A percentile compares a stretch with the other conserved stretches of the same genome.
These are phyloP conservation scores for Leccinum truebloodii DNA, from an alignment of 768 basidiomycete genomes.

Conservation along the genomic window DNA sequence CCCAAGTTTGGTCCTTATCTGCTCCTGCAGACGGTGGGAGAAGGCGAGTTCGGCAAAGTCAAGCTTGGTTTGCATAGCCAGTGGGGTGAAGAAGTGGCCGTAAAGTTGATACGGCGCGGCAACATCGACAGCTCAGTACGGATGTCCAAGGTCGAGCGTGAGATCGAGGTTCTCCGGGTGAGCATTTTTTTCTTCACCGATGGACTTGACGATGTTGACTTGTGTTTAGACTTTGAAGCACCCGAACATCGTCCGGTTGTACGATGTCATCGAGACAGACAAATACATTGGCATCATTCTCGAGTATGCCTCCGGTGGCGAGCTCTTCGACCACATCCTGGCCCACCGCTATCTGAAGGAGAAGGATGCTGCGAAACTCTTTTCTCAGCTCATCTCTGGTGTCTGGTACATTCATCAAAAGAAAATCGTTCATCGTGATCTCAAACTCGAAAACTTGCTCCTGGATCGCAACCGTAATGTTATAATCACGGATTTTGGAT, in stretches of 20 bases:
- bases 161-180: constrained; percentile 96
- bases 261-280: constrained; percentile 99
- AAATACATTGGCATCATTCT: constrained; percentile 99
- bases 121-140: constrained; percentile 85
- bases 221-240: constrained; percentile 80
- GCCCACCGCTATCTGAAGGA: constrained; percentile 97
- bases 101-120: constrained; percentile 92
- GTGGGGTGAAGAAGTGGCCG: constrained; percentile 98
- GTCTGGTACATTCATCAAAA: constrained; percentile 99
- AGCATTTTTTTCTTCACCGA: constrained; percentile 27
- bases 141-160: constrained; percentile 94
- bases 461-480: constrained; percentile 97
- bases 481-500: constrained; percentile 99
- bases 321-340: constrained; percentile 98
- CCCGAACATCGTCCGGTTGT: constrained; percentile 96
- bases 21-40: constrained; percentile 92
- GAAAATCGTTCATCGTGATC: constrained; percentile 98
- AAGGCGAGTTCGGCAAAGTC: constrained; percentile 99
- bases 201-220: constrained; percentile 9
- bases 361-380: constrained; percentile 91
- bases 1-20: constrained; percentile 96
- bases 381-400: constrained; percentile 96
- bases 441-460: constrained; percentile 97
- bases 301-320: constrained; percentile 97
- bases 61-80: constrained; percentile 93